phyloP scores from a whole-genome alignment of 139 green algal genomes.

The Tetraselmis striata region DNA sequence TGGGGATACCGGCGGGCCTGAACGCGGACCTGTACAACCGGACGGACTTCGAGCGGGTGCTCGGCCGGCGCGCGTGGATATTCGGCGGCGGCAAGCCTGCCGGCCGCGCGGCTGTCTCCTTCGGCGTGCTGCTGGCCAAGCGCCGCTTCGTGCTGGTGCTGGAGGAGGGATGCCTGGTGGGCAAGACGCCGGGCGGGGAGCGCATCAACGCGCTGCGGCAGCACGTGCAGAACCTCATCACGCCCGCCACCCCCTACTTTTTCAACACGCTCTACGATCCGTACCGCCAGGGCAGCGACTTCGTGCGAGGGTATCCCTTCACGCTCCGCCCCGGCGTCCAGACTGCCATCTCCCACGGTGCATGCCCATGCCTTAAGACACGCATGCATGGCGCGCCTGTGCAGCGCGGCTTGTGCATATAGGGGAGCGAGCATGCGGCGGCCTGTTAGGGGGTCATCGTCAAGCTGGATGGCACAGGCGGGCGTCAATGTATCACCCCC shows the following conservation, averaged over 20 bases:
- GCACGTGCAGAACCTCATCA: slow-evolving; percentile 91
- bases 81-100: slow-evolving; percentile 47
- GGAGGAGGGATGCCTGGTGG: slow-evolving; percentile 53
- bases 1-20: slow-evolving; percentile 37
- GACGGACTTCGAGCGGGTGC: slow-evolving; percentile 42
- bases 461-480: too few species aligned
- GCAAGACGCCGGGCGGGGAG: slow-evolving; percentile 69
- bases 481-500: too few species aligned
- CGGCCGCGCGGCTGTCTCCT: slow-evolving; percentile 29
- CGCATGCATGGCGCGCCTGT: too few species aligned
- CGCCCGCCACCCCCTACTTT: slow-evolving; percentile 89
- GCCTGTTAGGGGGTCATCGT: too few species aligned
- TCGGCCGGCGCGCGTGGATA: slow-evolving; percentile 37
- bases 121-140: slow-evolving; percentile 47
- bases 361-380: too few species aligned
- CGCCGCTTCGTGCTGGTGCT: slow-evolving; percentile 48
- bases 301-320: slow-evolving; percentile 84
- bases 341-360: slow-evolving; percentile 36
- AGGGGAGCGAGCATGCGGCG: too few species aligned
- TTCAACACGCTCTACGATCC: slow-evolving; percentile 99
- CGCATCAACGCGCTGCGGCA: slow-evolving; percentile 92
- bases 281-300: slow-evolving; percentile 73
- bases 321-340: slow-evolving; percentile 34
- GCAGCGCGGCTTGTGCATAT: too few species aligned
- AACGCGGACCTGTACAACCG: slow-evolving; percentile 47